Evolutionary conservation across 306 rosid species (phyloP).

Genomic region (Corylus americana): DNA sequence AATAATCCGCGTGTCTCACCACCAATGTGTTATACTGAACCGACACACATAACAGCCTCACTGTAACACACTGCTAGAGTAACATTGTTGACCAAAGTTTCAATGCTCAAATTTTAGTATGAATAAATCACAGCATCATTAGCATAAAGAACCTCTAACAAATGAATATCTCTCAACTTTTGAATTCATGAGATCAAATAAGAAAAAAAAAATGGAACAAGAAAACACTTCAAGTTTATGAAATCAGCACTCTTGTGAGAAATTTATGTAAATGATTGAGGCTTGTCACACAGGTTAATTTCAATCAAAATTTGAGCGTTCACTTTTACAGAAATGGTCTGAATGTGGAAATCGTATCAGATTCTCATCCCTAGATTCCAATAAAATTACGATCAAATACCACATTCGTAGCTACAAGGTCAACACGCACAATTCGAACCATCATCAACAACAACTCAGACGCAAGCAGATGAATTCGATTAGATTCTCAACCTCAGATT

Average conservation of each 20-base stretch:
- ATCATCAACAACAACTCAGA: neutral
- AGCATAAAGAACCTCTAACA: neutral
- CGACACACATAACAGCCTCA: neutral
- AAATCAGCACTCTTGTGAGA: no score
- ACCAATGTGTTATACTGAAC: neutral
- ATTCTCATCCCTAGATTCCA: neutral
- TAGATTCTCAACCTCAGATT: neutral
- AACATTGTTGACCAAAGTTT: neutral
- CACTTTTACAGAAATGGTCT: neutral
- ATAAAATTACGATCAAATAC: neutral
- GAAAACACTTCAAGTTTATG: no score
- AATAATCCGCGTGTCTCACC: neutral
- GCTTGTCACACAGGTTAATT: neutral
- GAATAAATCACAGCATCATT: neutral
- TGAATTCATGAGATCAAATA: no score
- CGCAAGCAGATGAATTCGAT: neutral
- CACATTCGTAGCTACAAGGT: neutral
- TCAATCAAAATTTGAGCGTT: neutral
- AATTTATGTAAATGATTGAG: neutral
- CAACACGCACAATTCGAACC: neutral
- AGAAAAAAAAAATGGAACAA: no score
- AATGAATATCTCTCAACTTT: no score
- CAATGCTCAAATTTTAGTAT: neutral
- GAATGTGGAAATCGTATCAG: neutral
- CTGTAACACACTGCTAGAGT: neutral